Percentiles rank a stretch among this genome's conserved stretches.
Conservation (phyloP, 1,139 yeast species). For the Yamadazyma songkhlaensis region DNA sequence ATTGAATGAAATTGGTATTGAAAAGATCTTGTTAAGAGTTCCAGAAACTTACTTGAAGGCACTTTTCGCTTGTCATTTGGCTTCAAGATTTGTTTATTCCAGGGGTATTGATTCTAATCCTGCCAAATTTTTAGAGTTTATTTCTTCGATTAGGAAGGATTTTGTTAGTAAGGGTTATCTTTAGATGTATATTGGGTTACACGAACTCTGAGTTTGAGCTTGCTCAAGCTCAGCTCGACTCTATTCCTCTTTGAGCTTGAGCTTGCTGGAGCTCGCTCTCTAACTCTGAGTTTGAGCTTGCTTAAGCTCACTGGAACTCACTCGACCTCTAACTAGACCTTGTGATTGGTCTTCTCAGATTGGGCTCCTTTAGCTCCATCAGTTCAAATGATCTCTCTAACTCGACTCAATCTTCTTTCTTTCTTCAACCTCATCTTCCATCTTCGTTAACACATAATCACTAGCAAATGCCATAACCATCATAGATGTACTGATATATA, state of each 20-base stretch:
- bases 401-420: conserved; percentile 20
- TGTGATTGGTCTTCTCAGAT: no score
- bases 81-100: conserved; percentile 85
- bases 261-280: no score
- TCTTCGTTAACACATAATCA: conserved; percentile 45
- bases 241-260: no score
- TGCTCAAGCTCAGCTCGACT: no score
- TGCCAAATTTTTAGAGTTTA: conserved; percentile 77
- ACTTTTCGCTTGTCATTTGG: conserved; percentile 84
- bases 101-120: conserved; percentile 83
- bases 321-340: no score
- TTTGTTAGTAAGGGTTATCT: conserved; percentile 31
- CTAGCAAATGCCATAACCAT: conserved; percentile 51
- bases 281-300: no score
- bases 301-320: no score
- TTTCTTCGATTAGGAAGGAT: conserved; percentile 45
- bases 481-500: conserved; percentile 55
- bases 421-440: conserved; percentile 40
- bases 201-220: neutral
- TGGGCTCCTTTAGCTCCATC: no score
- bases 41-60: conserved; percentile 89
- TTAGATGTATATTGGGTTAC: neutral
- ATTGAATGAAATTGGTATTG: conserved; percentile 72
- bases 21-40: conserved; percentile 67
- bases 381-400: no score